Percentiles rank a stretch among this genome's conserved stretches.
Conservation (phyloP, 2,329 filamentous ascomycete genomes). For the Tolypocladium amazonense region DNA sequence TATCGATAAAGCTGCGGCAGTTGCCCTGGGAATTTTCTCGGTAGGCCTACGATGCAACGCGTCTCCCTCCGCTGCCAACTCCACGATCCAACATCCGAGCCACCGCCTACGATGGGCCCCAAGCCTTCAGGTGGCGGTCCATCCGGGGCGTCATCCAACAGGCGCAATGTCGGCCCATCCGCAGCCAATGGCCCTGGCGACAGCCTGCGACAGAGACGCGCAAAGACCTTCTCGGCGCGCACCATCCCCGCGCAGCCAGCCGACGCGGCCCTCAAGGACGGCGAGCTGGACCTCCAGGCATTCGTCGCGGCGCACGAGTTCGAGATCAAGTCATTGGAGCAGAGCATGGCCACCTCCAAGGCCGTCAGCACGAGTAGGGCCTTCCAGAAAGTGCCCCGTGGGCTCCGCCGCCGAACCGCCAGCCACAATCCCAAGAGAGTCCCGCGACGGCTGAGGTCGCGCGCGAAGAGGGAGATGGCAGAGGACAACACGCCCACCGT, state of each 20-base stretch:
- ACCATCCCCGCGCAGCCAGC: slow-evolving; percentile 39
- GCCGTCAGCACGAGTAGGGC: slow-evolving; percentile 53
- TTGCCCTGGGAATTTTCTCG: background rate
- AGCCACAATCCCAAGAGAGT: slow-evolving; percentile 92
- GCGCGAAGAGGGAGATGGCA: slow-evolving; percentile 64
- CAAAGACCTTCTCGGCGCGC: slow-evolving; percentile 35
- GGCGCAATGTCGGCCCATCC: slow-evolving; percentile 13
- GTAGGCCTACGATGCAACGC: background rate
- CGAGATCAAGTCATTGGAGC: slow-evolving; percentile 77
- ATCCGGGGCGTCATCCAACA: slow-evolving; percentile 13
- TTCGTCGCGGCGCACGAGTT: slow-evolving; percentile 82
- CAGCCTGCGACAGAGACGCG: slow-evolving; percentile 27
- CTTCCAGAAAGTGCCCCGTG: slow-evolving; percentile 83
- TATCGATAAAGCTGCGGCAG: slow-evolving; percentile 4
- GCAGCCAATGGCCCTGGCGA: slow-evolving; percentile 14
- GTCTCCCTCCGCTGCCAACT: background rate
- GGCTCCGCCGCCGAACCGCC: slow-evolving; percentile 75
- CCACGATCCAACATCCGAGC: slow-evolving; percentile 3
- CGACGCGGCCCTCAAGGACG: slow-evolving; percentile 48
- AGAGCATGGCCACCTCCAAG: slow-evolving; percentile 69
- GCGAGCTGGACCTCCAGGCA: slow-evolving; percentile 73
- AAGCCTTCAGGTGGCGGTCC: slow-evolving; percentile 13
- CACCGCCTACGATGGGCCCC: slow-evolving; percentile 14
- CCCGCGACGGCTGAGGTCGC: slow-evolving; percentile 61
- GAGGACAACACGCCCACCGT: slow-evolving; percentile 87